Conservation (phyloP, 148 eudicot genomes). For the Spergularia bocconei region DNA sequence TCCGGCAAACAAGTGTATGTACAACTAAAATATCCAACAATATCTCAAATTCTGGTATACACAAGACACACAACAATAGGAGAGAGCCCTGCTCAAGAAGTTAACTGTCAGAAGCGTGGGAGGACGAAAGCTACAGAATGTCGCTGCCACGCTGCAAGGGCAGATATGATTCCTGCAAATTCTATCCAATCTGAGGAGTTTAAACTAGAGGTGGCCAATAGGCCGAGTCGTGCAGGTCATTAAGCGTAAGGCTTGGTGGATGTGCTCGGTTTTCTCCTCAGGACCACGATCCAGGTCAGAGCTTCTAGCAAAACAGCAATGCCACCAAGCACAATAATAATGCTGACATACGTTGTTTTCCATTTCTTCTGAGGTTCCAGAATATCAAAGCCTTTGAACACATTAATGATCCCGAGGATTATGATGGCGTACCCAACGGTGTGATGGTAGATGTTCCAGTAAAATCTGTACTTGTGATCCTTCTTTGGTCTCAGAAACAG, state of each 20-base stretch:
- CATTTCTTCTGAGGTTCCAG: constrained; percentile 71
- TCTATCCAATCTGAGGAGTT: not conserved
- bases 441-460: constrained; percentile 91
- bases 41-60: constrained; percentile 21
- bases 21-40: constrained; percentile 11
- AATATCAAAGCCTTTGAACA: constrained; percentile 83
- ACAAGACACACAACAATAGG: constrained; percentile 14
- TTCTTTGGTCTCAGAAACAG: constrained; percentile 79
- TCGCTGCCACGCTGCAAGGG: not conserved
- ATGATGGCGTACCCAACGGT: constrained; percentile 67
- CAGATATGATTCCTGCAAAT: not conserved
- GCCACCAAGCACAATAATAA: constrained; percentile 51
- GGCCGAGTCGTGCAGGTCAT: not conserved
- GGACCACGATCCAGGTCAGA: constrained; percentile 67
- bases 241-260: constrained; percentile 72
- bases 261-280: constrained; percentile 50
- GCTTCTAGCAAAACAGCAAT: constrained; percentile 64
- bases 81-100: not conserved
- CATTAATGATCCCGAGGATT: constrained; percentile 71
- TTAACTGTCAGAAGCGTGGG: not conserved
- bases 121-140: not conserved
- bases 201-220: not conserved
- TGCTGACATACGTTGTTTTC: constrained; percentile 55
- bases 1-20: constrained; percentile 11
- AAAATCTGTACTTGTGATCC: constrained; percentile 78